Conservation (phyloP, 306 rosid species). For the Abrus precatorius region DNA sequence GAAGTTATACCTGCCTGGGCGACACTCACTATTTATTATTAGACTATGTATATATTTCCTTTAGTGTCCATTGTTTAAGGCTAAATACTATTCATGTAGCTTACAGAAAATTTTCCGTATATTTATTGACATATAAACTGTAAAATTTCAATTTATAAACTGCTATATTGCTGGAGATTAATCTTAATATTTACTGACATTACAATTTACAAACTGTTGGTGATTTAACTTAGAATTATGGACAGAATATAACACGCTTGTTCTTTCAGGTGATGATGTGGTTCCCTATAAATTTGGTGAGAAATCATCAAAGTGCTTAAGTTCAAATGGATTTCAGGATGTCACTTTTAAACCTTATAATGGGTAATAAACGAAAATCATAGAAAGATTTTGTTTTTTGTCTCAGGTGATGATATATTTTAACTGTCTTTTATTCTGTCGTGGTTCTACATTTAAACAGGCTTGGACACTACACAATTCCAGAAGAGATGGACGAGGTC, state of each 20-base stretch:
- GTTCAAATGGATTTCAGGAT: constrained; percentile 74
- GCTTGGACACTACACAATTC: constrained; percentile 93
- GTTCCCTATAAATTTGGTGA: constrained; percentile 88
- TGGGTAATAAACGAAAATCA: constrained; percentile 58
- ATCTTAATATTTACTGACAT: background rate
- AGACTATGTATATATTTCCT: background rate
- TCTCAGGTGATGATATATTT: no score
- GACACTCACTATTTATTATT: background rate
- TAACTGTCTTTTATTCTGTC: no score
- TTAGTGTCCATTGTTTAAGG: background rate
- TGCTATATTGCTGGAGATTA: constrained; percentile 12
- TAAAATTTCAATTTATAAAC: background rate
- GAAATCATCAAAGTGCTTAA: constrained; percentile 70
- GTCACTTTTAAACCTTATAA: constrained; percentile 80
- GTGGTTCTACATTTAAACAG: constrained; percentile 50
- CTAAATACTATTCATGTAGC: background rate
- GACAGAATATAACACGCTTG: constrained; percentile 10
- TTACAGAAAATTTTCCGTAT: background rate
- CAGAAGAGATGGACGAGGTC: constrained; percentile 93
- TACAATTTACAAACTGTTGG: background rate
- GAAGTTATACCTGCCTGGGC: background rate
- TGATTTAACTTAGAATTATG: constrained; percentile 34
- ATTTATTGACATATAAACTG: background rate
- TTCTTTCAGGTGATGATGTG: constrained; percentile 82
- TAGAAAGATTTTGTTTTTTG: constrained; percentile 9